Evolutionary conservation across 768 basidiomycete genomes (phyloP).

Genomic region (Mycena galericulata): DNA sequence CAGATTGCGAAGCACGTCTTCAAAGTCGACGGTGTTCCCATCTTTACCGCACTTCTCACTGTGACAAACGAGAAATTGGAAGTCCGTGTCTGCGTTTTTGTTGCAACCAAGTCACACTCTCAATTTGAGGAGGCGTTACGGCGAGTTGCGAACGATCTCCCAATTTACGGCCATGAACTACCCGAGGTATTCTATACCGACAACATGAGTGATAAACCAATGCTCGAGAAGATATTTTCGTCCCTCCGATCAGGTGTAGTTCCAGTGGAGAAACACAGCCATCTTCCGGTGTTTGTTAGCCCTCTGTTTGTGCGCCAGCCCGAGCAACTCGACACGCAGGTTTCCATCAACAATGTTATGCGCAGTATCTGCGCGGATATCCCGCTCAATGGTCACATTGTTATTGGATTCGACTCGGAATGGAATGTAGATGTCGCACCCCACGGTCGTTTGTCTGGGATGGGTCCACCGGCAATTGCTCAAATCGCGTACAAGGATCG

Average conservation of each 20-base stretch:
- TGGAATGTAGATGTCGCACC: constrained; percentile 42
- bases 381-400: constrained; percentile 30
- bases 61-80: constrained; percentile 44
- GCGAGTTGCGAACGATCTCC: neutral
- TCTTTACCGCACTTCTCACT: constrained; percentile 42
- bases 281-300: constrained; percentile 36
- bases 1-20: constrained; percentile 44
- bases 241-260: constrained; percentile 30
- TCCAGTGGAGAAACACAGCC: constrained; percentile 37
- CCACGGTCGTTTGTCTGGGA: constrained; percentile 29
- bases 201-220: constrained; percentile 6
- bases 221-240: constrained; percentile 29
- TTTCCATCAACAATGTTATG: constrained; percentile 36
- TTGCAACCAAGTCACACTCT: constrained; percentile 21
- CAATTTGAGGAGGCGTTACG: constrained; percentile 10
- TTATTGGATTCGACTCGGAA: constrained; percentile 39
- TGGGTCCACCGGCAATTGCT: constrained; percentile 37
- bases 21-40: constrained; percentile 40
- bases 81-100: constrained; percentile 25
- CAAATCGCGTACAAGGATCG: constrained; percentile 37
- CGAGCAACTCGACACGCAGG: constrained; percentile 20
- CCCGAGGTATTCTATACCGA: constrained; percentile 10
- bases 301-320: constrained; percentile 29
- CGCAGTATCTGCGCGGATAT: constrained; percentile 37
- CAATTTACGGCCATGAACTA: neutral